Evolutionary conservation across 371 early-diverging fungal species (phyloP), one percentile per base, ranked within the genome.

Genomic region (Mucor lusitanicus): DNA sequence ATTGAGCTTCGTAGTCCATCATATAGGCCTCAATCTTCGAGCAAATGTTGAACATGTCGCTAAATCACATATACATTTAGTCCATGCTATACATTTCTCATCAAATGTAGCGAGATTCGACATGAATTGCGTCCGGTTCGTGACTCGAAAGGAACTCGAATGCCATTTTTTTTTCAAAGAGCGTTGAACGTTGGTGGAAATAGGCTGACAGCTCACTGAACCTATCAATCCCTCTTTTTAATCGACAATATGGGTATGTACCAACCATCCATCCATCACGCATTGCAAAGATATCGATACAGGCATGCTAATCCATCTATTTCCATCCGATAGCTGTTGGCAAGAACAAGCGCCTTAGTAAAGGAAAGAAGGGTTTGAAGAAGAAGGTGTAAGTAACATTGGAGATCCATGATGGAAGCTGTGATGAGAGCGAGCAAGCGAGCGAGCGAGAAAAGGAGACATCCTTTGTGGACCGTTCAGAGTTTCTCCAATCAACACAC

Each of bases 361-460:
- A 96, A 87, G 95, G 95, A 79, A 96, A 95, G 91, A 96, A 95
- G 90, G 96, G 95, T 77, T 87, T 94, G 81, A 96, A 96, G 94
- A 96, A 96, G 93, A 95, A 93, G 92, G 86, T 92, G 93, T 94
- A 92, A 88, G 94, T 93, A 68, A 37, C 48, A 23, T 48, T 48
- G 19, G 19, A 48, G 9, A 35, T 9, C 21, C 23, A 23, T 23
- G 48, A 48, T 48, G 3, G 9, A n/a, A 48, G 48, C 35, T 48
- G 23, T 48, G 23, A 2, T 48, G 23, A 21, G 19, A 23, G 23
- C 7, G 6, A 23, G 11, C n/a, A n/a, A n/a, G n/a, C n/a, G n/a
- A n/a, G n/a, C n/a, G n/a, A n/a, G n/a, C n/a, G n/a, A n/a, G n/a
- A n/a, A n/a, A n/a, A n/a, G n/a, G n/a, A n/a, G n/a, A n/a, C n/a